Evolutionary conservation across 306 rosid genomes (phyloP), one percentile per base, ranked within the genome.

Genomic region (Ormosia emarginata): DNA sequence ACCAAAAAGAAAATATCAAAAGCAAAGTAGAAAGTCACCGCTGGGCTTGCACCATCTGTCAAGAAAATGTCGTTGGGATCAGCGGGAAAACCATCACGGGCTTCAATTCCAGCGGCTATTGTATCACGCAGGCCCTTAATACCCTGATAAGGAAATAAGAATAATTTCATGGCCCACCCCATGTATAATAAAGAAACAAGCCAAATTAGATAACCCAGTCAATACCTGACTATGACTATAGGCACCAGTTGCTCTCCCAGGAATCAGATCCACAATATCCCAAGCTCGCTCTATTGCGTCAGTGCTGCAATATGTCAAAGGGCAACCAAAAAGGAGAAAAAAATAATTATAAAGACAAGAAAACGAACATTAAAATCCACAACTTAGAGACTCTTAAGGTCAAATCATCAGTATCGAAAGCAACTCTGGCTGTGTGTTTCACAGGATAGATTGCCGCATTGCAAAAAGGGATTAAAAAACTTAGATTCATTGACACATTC

Each of bases 21-120:
- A 39, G 65, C 39, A 8, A 49, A 68, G 39, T 53, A 44, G 75
- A 74, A 72, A 71, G 58, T 74, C 87, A 94, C 97, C 65, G 89
- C 97, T 32, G 97, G 98, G 86, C 97, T 94, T 84, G 98, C 98
- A 65, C 98, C 97, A 71, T 92, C 97, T n/a, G 98, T 92, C 85
- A 94, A 83, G 88, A 91, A 94, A 83, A 92, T 84, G 81, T 91
- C 94, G 74, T 89, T 86, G 30, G 97, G 87, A 92, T 92, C 79
- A 50, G 89, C 86, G 71, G 97, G 92, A 85, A 81, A 92, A 41
- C 95, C 98, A 66, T 94, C 97, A 75, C 97, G 97, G 41, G 89
- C 91, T 85, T 83, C 89, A 47, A 91, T 92, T 71, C 98, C 98
- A 84, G 94, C 88, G 55, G 97, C 95, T 75, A 94, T 94, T 50